Percentiles rank a stretch among this genome's conserved stretches.
These are phyloP conservation scores for Cinnamomum micranthum DNA, from an alignment of 164 flowering plant species.

Conservation along the genomic window DNA sequence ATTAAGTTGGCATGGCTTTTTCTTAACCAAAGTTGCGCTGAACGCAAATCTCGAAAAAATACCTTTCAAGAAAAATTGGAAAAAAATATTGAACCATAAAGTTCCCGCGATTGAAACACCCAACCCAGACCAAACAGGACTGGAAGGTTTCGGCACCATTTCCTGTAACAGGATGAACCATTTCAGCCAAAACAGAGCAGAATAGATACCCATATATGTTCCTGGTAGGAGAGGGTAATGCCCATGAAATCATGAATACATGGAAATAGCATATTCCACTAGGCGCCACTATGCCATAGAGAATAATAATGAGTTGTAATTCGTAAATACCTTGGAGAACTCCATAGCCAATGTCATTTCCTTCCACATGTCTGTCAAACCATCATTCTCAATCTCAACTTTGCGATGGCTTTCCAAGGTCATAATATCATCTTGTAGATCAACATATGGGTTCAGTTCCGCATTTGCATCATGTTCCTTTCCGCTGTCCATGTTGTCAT, in stretches of 20 bases:
- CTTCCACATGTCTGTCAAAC: constrained; percentile 64
- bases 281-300: neutral
- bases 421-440: constrained; percentile 36
- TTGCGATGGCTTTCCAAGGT: constrained; percentile 13
- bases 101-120: too few species aligned
- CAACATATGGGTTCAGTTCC: constrained; percentile 24
- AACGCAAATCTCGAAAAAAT: too few species aligned
- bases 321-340: constrained; percentile 57
- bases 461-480: neutral
- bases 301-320: neutral
- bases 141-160: too few species aligned
- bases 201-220: neutral
- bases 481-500: constrained; percentile 12
- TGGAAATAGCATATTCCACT: too few species aligned
- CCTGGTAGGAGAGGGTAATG: neutral
- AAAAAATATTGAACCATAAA: too few species aligned
- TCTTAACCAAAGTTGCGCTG: too few species aligned
- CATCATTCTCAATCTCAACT: constrained; percentile 40
- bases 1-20: too few species aligned
- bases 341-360: constrained; percentile 70
- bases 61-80: too few species aligned
- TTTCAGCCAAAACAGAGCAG: neutral
- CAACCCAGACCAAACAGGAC: too few species aligned
- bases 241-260: too few species aligned
- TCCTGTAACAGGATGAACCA: neutral